Percentiles rank a stretch among this genome's conserved stretches.
phyloP scores from a whole-genome alignment of 441 rosid species.

The Jatropha multifida region DNA sequence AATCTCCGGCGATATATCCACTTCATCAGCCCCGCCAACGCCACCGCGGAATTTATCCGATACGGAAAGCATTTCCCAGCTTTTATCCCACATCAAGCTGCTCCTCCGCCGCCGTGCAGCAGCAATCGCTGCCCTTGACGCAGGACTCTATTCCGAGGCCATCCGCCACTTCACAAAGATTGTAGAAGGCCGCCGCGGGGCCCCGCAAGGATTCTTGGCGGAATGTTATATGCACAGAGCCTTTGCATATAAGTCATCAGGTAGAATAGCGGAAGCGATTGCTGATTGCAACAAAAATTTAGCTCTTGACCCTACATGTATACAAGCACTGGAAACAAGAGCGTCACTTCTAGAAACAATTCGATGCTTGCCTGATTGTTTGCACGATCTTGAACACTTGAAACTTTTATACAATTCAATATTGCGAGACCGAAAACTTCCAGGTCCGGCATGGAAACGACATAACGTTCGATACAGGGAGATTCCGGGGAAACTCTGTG shows the following conservation, averaged over 20 bases:
- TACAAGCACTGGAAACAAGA: conserved; percentile 84
- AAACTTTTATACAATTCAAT: conserved; percentile 77
- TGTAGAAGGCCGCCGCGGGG: conserved; percentile 75
- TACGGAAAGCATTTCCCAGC: conserved; percentile 62
- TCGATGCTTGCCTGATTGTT: conserved; percentile 74
- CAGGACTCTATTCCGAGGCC: conserved; percentile 72
- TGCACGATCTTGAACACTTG: conserved; percentile 84
- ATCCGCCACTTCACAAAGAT: conserved; percentile 87
- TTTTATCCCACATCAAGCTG: conserved; percentile 72
- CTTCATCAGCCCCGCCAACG: conserved; percentile 44
- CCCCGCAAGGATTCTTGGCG: conserved; percentile 81
- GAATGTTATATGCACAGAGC: conserved; percentile 86
- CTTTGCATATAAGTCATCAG: conserved; percentile 59
- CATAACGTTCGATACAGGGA: conserved; percentile 70
- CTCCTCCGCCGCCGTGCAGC: conserved; percentile 88
- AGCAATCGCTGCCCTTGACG: conserved; percentile 74
- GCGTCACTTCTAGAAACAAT: conserved; percentile 68
- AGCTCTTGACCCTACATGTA: conserved; percentile 68
- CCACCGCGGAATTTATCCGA: conserved; percentile 55
- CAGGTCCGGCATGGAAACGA: conserved; percentile 87
- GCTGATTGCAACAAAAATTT: conserved; percentile 83
- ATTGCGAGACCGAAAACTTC: conserved; percentile 73
- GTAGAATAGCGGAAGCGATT: conserved; percentile 74
- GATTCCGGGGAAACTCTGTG: conserved; percentile 70
- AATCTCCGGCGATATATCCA: conserved; percentile 29